A percentile compares a stretch with the other conserved stretches of the same genome.
phyloP scores from a whole-genome alignment of 805 yeast species.

The Hanseniaspora thailandica region DNA sequence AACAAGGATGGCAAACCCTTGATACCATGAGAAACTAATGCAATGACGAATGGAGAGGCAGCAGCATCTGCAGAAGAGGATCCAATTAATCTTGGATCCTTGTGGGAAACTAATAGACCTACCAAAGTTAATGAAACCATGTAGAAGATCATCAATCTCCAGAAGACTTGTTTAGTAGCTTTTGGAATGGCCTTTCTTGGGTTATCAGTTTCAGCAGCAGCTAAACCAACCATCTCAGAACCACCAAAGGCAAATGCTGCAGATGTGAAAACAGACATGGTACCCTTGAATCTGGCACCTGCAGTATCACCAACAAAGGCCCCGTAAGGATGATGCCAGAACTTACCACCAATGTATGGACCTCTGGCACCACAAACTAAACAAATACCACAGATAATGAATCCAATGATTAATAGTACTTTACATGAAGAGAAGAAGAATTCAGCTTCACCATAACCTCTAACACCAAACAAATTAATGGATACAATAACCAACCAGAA shows the following conservation, averaged over 20 bases:
- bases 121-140: slow-evolving; percentile 34
- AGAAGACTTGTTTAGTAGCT: slow-evolving; percentile 45
- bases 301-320: slow-evolving; percentile 41
- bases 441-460: slow-evolving; percentile 46
- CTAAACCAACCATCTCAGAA: slow-evolving; percentile 41
- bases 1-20: slow-evolving; percentile 51
- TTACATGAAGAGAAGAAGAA: slow-evolving; percentile 39
- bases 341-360: slow-evolving; percentile 37
- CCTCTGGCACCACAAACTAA: slow-evolving; percentile 40
- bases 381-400: slow-evolving; percentile 43
- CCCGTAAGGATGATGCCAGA: slow-evolving; percentile 40
- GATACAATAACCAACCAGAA: slow-evolving; percentile 39
- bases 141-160: slow-evolving; percentile 44
- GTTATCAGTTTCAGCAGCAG: slow-evolving; percentile 39
- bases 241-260: slow-evolving; percentile 48
- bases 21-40: slow-evolving; percentile 53
- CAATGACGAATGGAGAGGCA: slow-evolving; percentile 71
- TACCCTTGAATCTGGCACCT: slow-evolving; percentile 38
- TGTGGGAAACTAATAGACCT: slow-evolving; percentile 39
- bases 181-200: slow-evolving; percentile 40
- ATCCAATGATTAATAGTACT: slow-evolving; percentile 42
- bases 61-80: slow-evolving; percentile 44
- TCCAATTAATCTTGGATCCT: slow-evolving; percentile 35
- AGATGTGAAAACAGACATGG: slow-evolving; percentile 42
- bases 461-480: slow-evolving; percentile 45